phyloP scores from a whole-genome alignment of 176 grass and related monocot genomes.

The Eremochloa ophiuroides region DNA sequence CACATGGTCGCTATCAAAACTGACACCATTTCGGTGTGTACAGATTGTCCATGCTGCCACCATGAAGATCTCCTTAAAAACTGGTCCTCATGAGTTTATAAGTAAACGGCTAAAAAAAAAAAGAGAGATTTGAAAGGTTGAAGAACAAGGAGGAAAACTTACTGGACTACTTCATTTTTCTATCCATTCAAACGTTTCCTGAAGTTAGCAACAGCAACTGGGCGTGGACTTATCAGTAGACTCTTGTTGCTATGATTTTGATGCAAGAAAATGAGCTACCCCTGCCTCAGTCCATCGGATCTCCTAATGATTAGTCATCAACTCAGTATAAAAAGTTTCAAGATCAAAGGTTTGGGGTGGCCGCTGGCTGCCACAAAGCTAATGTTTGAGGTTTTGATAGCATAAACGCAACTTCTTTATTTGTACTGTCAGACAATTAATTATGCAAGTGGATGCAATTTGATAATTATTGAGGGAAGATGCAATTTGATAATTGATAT shows the following conservation, averaged over 20 bases:
- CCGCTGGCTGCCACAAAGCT: neutral
- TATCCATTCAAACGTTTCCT: neutral
- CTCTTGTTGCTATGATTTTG: neutral
- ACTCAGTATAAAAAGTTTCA: neutral
- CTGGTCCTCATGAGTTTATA: too few relatives aligned
- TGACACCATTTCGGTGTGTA: too few relatives aligned
- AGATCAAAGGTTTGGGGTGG: neutral
- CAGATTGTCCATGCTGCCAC: too few relatives aligned
- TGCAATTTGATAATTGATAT: constrained; percentile 6
- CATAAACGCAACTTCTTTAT: neutral
- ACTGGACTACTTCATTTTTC: neutral
- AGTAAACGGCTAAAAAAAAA: too few relatives aligned
- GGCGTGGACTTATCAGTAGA: neutral
- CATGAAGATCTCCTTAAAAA: too few relatives aligned
- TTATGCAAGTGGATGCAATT: neutral
- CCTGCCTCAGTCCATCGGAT: neutral
- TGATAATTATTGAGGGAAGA: neutral
- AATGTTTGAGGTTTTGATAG: neutral
- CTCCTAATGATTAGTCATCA: neutral
- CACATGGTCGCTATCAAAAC: too few relatives aligned
- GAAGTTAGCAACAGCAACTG: neutral
- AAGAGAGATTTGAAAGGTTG: neutral
- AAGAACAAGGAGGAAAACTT: neutral
- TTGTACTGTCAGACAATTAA: neutral
- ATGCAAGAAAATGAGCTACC: neutral